A percentile compares a stretch with the other conserved stretches of the same genome.
phyloP scores from a whole-genome alignment of 2,329 filamentous ascomycete species.

The Arthrobotrys entomopaga region DNA sequence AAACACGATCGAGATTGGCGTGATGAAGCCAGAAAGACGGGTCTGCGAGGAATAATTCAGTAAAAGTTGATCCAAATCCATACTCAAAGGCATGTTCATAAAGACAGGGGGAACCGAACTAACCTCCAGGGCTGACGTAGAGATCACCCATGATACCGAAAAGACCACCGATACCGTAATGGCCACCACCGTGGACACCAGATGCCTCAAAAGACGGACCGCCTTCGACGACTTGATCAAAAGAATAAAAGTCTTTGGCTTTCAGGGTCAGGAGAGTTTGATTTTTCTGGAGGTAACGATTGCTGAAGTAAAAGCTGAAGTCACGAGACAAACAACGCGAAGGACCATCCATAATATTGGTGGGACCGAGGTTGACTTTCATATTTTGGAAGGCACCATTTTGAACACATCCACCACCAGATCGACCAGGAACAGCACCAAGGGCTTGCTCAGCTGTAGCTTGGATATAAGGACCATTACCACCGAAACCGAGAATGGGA shows the following conservation, averaged over 20 bases:
- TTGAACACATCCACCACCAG: conserved; percentile 60
- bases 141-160: conserved; percentile 60
- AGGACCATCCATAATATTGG: conserved; percentile 16
- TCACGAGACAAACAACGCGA: conserved; percentile 38
- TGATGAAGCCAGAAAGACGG: conserved; percentile 59
- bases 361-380: conserved; percentile 60
- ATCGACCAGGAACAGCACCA: conserved; percentile 58
- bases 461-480: conserved; percentile 49
- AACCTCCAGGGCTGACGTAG: conserved; percentile 60
- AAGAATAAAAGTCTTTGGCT: conserved; percentile 45
- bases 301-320: conserved; percentile 41
- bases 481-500: conserved; percentile 63
- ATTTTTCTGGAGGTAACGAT: conserved; percentile 40
- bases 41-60: conserved; percentile 44
- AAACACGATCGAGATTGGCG: conserved; percentile 57
- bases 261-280: conserved; percentile 25
- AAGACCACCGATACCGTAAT: conserved; percentile 62
- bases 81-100: not conserved
- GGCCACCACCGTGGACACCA: conserved; percentile 61
- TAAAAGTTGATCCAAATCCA: not conserved
- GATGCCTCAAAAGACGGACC: conserved; percentile 58
- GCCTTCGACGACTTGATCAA: conserved; percentile 59
- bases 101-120: conserved; percentile 41
- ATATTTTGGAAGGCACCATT: conserved; percentile 62
- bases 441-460: conserved; percentile 52